Evolutionary conservation across 345 rosid genomes (phyloP).

Genomic region (Streptanthus diversifolius): DNA sequence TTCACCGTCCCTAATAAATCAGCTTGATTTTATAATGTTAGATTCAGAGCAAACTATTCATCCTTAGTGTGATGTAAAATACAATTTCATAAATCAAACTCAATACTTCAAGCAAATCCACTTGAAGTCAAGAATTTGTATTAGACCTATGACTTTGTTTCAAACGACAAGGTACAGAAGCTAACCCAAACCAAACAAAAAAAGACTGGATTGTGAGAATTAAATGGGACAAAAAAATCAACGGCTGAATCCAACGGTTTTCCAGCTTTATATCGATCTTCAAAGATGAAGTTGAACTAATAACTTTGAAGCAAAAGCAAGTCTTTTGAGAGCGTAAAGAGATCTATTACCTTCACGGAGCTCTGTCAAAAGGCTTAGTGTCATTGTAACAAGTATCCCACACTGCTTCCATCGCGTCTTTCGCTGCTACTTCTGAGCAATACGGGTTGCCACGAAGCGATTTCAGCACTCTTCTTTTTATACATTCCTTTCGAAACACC

Average conservation of each 20-base stretch:
- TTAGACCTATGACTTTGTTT: slow-evolving; percentile 10
- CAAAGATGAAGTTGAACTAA: slow-evolving; percentile 13
- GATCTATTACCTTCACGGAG: slow-evolving; percentile 53
- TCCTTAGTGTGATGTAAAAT: not conserved
- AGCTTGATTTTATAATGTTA: not conserved
- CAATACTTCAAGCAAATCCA: not conserved
- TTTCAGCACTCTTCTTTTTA: slow-evolving; percentile 81
- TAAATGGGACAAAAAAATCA: not conserved
- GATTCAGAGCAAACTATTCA: not conserved
- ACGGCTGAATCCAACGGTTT: not conserved
- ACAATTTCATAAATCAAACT: not conserved
- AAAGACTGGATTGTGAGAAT: not conserved
- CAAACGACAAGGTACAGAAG: slow-evolving; percentile 6
- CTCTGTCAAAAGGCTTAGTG: slow-evolving; percentile 90
- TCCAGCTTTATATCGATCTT: slow-evolving; percentile 16
- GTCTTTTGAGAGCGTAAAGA: not conserved
- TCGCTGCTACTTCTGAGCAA: slow-evolving; percentile 78
- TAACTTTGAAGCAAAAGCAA: not conserved
- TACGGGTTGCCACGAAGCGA: slow-evolving; percentile 62
- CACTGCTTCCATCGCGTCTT: slow-evolving; percentile 84
- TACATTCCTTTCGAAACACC: slow-evolving; percentile 59
- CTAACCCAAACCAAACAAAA: slow-evolving; percentile 7
- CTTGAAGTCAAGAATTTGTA: slow-evolving; percentile 12
- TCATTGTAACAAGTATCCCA: slow-evolving; percentile 98
- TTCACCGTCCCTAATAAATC: too few species aligned